Evolutionary conservation across 306 rosid genomes (phyloP).

Genomic region (Castanea sativa): DNA sequence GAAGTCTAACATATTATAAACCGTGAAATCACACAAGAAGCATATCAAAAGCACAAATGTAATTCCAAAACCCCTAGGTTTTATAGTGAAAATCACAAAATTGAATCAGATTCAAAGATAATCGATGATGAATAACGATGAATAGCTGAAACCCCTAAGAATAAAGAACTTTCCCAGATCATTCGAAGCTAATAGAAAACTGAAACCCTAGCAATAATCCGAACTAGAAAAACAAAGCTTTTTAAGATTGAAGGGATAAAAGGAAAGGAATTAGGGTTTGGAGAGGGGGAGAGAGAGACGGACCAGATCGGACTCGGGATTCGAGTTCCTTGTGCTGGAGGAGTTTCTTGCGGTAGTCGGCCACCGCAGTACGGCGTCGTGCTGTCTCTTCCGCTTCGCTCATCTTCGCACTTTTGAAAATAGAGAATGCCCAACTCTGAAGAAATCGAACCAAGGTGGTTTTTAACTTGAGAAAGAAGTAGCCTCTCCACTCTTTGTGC

Average conservation of each 20-base stretch:
- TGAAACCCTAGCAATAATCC: background rate
- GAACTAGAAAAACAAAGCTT: background rate
- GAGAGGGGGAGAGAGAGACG: slow-evolving; percentile 6
- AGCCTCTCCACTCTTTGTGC: background rate
- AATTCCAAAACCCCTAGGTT: too few species aligned
- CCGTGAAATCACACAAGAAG: background rate
- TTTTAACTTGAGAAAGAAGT: background rate
- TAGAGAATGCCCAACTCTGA: background rate
- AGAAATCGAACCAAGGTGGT: background rate
- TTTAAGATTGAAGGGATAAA: background rate
- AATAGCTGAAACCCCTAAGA: background rate
- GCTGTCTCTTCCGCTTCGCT: slow-evolving; percentile 66
- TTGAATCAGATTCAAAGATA: background rate
- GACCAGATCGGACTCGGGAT: slow-evolving; percentile 83
- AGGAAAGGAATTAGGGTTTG: background rate
- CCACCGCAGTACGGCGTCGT: slow-evolving; percentile 62
- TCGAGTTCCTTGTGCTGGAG: slow-evolving; percentile 92
- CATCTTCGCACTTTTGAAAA: slow-evolving; percentile 28
- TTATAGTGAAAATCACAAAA: background rate
- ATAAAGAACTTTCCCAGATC: background rate
- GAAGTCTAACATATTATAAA: background rate
- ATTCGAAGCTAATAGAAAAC: background rate
- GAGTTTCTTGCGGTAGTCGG: slow-evolving; percentile 75
- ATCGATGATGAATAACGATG: background rate
- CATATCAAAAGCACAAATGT: background rate